These are phyloP conservation scores for Dendrobium chrysotoxum DNA, from an alignment of 106 monocot genomes.

Conservation along the genomic window DNA sequence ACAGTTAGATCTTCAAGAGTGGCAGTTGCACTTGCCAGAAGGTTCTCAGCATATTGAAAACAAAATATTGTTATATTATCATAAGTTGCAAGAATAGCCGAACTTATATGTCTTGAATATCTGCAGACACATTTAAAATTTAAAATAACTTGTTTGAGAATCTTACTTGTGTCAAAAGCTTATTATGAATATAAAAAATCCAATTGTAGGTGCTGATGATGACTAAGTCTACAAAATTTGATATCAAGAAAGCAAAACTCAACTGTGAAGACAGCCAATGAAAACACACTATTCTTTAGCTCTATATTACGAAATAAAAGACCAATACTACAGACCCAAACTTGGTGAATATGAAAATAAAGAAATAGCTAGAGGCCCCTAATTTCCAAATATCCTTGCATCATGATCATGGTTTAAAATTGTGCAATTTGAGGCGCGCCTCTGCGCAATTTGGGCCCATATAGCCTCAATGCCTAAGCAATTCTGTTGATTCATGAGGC, in stretches of 20 bases:
- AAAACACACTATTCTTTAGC: background rate
- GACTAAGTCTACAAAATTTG: conserved; percentile 71
- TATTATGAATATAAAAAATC: conserved; percentile 56
- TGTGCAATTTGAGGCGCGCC: too few relatives aligned
- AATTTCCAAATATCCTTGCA: background rate
- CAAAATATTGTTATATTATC: conserved; percentile 9
- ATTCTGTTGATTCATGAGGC: too few relatives aligned
- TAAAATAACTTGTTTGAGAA: background rate
- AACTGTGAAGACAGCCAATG: conserved; percentile 39
- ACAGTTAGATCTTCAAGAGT: conserved; percentile 63
- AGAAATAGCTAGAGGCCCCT: too few relatives aligned
- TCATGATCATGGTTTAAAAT: too few relatives aligned
- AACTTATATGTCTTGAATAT: conserved; percentile 11
- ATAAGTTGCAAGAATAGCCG: conserved; percentile 23
- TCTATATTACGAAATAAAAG: background rate
- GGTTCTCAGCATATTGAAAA: conserved; percentile 10
- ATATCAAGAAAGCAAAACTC: conserved; percentile 86
- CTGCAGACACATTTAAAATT: background rate
- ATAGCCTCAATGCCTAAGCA: too few relatives aligned
- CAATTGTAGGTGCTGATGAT: conserved; percentile 75
- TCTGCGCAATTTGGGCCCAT: too few relatives aligned
- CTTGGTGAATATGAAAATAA: too few relatives aligned
- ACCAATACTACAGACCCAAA: background rate
- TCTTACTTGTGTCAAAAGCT: conserved; percentile 41
- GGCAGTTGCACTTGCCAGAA: conserved; percentile 66